These are phyloP conservation scores for Paecilomyces sp. DNA, from an alignment of 2,329 filamentous ascomycete genomes.

Conservation along the genomic window DNA sequence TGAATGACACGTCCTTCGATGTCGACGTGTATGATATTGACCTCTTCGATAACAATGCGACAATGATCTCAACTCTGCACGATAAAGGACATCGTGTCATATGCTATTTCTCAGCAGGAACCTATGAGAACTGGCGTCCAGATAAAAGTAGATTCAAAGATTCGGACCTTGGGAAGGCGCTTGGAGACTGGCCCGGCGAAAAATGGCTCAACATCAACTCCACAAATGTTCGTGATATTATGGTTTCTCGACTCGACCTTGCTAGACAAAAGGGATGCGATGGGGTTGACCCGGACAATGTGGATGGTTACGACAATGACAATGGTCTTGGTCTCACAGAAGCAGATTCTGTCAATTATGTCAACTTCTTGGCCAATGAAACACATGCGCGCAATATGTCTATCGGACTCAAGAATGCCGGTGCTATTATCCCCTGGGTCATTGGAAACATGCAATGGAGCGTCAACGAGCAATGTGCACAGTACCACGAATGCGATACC, in stretches of 20 bases:
- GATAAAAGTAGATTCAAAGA: conserved; percentile 51
- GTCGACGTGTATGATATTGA: conserved; percentile 57
- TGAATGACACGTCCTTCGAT: conserved; percentile 40
- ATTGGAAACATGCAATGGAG: conserved; percentile 53
- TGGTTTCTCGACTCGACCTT: conserved; percentile 53
- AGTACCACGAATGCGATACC: conserved; percentile 53
- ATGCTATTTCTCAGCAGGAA: conserved; percentile 70
- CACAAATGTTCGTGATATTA: conserved; percentile 55
- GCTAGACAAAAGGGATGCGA: conserved; percentile 59
- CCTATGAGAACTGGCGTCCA: conserved; percentile 56
- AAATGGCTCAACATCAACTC: conserved; percentile 58
- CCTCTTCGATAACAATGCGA: conserved; percentile 46
- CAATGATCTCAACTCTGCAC: conserved; percentile 44
- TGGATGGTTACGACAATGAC: conserved; percentile 59
- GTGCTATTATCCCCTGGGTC: conserved; percentile 48
- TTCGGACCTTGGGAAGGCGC: conserved; percentile 49
- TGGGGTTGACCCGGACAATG: conserved; percentile 64
- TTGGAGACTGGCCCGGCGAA: conserved; percentile 62
- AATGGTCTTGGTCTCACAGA: conserved; percentile 56
- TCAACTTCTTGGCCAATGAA: conserved; percentile 53
- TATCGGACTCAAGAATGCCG: conserved; percentile 63
- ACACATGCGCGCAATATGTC: conserved; percentile 51
- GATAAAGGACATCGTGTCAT: conserved; percentile 53
- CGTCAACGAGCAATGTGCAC: conserved; percentile 63
- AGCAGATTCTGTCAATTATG: conserved; percentile 50